These are phyloP conservation scores for Yamadazyma tumulicola DNA, from an alignment of 805 yeast genomes.

Conservation along the genomic window DNA sequence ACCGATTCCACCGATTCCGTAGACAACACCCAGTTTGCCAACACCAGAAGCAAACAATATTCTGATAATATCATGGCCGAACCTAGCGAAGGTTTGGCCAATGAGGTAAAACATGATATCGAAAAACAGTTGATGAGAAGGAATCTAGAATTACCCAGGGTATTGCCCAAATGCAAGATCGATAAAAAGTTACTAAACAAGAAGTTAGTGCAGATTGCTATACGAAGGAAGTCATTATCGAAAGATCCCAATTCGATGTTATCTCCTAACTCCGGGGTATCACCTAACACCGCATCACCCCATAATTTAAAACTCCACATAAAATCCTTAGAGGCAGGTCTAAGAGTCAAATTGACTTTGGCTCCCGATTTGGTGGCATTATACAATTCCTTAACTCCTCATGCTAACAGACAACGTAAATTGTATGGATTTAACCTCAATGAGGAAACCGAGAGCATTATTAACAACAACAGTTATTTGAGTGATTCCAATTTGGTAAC, in stretches of 20 bases:
- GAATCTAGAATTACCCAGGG: constrained; percentile 3
- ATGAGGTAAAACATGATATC: constrained; percentile 8
- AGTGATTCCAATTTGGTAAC: constrained; percentile 11
- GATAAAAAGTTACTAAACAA: constrained; percentile 12
- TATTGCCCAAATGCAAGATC: constrained; percentile 10
- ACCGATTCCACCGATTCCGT: too few species aligned
- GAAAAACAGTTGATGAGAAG: constrained; percentile 6
- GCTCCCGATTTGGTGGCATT: constrained; percentile 43
- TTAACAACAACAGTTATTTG: constrained; percentile 8
- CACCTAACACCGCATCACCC: neutral
- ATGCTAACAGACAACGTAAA: constrained; percentile 21
- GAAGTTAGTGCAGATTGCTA: constrained; percentile 27
- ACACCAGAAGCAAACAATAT: too few species aligned
- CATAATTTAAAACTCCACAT: constrained; percentile 29
- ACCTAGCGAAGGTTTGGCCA: constrained; percentile 9
- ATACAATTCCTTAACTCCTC: constrained; percentile 41
- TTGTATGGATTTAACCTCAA: constrained; percentile 10
- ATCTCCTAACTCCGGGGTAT: neutral
- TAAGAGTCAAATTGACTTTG: constrained; percentile 46
- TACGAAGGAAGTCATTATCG: constrained; percentile 27
- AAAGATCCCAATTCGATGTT: constrained; percentile 3
- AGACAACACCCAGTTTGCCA: too few species aligned
- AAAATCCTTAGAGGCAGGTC: constrained; percentile 49
- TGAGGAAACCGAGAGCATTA: constrained; percentile 3
- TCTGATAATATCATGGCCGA: too few species aligned